Evolutionary conservation across 2,329 filamentous ascomycete genomes (phyloP), one percentile per base, ranked within the genome.

Genomic region (Scorias spongiosa): DNA sequence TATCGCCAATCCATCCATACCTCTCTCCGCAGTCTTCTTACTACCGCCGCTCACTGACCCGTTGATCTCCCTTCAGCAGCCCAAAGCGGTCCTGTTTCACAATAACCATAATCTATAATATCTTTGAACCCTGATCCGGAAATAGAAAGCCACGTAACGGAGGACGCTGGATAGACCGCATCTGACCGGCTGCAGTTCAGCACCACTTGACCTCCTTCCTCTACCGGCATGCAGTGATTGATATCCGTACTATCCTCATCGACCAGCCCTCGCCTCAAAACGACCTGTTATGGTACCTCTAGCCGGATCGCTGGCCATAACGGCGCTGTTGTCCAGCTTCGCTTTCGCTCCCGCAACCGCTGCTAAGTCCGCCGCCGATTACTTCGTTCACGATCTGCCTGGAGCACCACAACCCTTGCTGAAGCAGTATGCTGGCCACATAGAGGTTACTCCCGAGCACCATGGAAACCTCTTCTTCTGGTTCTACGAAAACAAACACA

Each of bases 341-440:
- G 12, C 15, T 15, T 36, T 15, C 11, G 15, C 32, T 15, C 12
- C 32, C 32, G 11, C 15, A 36, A 28, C 39, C 10, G 72, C 65
- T 54, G 65, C 68, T 29, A 78, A 76, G 59, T 72, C 74, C 2
- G 81, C 84, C 40, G 84, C 81, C 29, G 88, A 98, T 63, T 98
- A 95, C 65, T 96, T 81, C 66, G 82, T 98, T 43, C 79, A 78
- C 55, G 76, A 80, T 8, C 71, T 98, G 15, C 91, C 91, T 5
- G 91, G 93, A 29, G 78, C 84, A 44, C 89, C 93, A 9, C 71
- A 78, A 15, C 80, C 85, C 32, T 66, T 86, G 48, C 66, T 94
- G 58, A 95, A 94, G 71, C 96, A 96, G 89, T 91, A 96, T 72
- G 89, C 91, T 68, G 91, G 91, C 44, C 91, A 98, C 67, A 81